Conservation (phyloP, 305 asterid species). For the Fraxinus angustifolia region DNA sequence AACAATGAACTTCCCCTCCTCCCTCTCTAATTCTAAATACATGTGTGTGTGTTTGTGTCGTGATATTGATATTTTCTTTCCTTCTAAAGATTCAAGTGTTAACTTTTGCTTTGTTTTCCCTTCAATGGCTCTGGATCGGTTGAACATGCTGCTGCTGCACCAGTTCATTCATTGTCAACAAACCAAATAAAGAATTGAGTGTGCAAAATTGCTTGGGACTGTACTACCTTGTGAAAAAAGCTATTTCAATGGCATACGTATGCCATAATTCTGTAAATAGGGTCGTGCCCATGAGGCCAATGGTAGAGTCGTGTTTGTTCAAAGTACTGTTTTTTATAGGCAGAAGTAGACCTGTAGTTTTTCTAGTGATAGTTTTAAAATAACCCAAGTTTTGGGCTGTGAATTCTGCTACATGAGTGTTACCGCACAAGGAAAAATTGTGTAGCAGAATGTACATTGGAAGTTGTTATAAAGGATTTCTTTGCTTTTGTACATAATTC, state of each 20-base stretch:
- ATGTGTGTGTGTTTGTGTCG: background rate
- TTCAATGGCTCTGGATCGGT: conserved; percentile 1
- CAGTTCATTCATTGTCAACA: conserved; percentile 25
- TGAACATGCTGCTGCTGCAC: conserved; percentile 4
- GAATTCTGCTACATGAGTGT: conserved; percentile 18
- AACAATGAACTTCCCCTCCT: background rate
- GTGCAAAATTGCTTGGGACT: conserved; percentile 24
- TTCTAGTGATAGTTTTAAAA: conserved; percentile 16
- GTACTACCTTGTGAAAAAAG: conserved; percentile 21
- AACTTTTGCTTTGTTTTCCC: background rate
- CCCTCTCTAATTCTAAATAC: background rate
- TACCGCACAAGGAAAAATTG: conserved; percentile 22
- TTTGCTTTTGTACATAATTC: conserved; percentile 27
- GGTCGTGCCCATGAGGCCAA: conserved; percentile 27
- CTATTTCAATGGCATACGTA: conserved; percentile 20
- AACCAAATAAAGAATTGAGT: conserved; percentile 19
- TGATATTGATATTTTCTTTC: background rate
- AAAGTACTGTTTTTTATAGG: conserved; percentile 20
- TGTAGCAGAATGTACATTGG: conserved; percentile 22
- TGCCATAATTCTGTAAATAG: conserved; percentile 41
- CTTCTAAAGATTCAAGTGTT: background rate
- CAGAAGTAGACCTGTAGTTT: conserved; percentile 18
- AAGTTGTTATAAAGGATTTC: conserved; percentile 20
- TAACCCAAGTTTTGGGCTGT: conserved; percentile 10
- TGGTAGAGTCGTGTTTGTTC: conserved; percentile 27